These are phyloP conservation scores for Aechmea fasciata DNA, from an alignment of 176 grass and related monocot genomes.

Conservation along the genomic window DNA sequence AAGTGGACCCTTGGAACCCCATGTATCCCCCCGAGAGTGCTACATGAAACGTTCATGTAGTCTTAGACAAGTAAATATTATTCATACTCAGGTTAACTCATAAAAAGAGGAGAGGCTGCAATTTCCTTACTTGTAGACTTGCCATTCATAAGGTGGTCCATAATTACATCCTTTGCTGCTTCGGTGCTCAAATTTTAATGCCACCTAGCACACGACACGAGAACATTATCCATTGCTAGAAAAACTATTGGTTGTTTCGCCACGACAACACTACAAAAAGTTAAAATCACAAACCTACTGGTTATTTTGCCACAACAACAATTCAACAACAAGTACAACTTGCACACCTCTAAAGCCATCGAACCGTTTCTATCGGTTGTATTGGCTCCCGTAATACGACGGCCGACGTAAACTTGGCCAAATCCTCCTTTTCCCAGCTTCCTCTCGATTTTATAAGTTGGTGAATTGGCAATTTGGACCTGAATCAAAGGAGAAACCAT, in stretches of 20 bases:
- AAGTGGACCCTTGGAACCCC: slow-evolving; percentile 90
- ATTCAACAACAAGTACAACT: background rate
- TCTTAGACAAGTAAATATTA: slow-evolving; percentile 3
- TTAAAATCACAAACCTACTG: no score
- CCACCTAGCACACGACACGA: slow-evolving; percentile 45
- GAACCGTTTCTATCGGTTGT: slow-evolving; percentile 34
- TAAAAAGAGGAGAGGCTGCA: slow-evolving; percentile 16
- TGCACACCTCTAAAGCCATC: slow-evolving; percentile 52
- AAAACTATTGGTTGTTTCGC: no score
- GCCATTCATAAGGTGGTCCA: slow-evolving; percentile 91
- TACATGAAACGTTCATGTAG: slow-evolving; percentile 18
- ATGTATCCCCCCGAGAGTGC: slow-evolving; percentile 65
- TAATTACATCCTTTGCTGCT: slow-evolving; percentile 90
- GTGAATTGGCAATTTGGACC: slow-evolving; percentile 88
- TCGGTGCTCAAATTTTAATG: slow-evolving; percentile 94
- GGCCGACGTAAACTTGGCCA: slow-evolving; percentile 97
- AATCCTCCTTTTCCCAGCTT: slow-evolving; percentile 97
- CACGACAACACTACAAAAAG: no score
- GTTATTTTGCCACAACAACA: background rate
- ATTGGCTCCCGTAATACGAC: slow-evolving; percentile 34
- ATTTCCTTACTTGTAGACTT: slow-evolving; percentile 76
- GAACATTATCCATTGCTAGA: no score
- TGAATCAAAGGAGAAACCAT: slow-evolving; percentile 20
- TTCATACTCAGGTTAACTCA: slow-evolving; percentile 11
- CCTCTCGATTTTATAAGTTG: slow-evolving; percentile 71